Evolutionary conservation across 225 moss, liverwort and hornwort species (phyloP).

Genomic region (Sphagnum contortum): DNA sequence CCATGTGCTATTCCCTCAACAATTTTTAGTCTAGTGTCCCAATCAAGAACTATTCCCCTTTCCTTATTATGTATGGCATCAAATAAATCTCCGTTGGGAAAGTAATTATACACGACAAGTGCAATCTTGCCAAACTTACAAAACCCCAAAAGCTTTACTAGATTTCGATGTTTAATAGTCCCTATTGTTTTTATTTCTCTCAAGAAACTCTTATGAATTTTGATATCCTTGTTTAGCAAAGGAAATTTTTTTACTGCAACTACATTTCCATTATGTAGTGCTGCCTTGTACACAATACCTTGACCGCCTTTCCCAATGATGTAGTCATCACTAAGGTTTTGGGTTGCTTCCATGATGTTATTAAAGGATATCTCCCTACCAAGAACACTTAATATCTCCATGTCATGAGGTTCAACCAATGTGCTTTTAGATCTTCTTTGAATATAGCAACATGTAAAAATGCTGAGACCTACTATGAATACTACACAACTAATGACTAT

Average conservation of each 20-base stretch:
- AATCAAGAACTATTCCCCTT: conserved; percentile 30
- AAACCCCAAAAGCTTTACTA: conserved; percentile 55
- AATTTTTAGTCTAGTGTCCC: conserved; percentile 45
- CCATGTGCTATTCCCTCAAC: conserved; percentile 53
- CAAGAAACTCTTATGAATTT: conserved; percentile 46
- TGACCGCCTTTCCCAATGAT: conserved; percentile 53
- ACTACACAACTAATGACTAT: neutral
- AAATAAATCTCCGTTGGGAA: conserved; percentile 55
- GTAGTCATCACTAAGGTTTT: conserved; percentile 38
- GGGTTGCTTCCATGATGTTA: conserved; percentile 55
- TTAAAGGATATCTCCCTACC: conserved; percentile 19
- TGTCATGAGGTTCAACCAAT: too few relatives aligned
- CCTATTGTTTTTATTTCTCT: conserved; percentile 55
- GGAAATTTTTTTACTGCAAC: conserved; percentile 54
- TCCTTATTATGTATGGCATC: conserved; percentile 47
- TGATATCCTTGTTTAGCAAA: conserved; percentile 23
- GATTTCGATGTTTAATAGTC: conserved; percentile 45
- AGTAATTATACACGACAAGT: conserved; percentile 50
- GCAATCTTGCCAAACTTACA: conserved; percentile 49
- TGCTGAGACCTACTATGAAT: neutral
- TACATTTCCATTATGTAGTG: conserved; percentile 12
- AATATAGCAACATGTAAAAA: neutral
- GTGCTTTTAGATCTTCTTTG: too few relatives aligned
- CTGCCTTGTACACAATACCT: conserved; percentile 53
- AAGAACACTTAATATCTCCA: too few relatives aligned